Conservation (phyloP, 768 basidiomycete species). For the Kwoniella europaea region DNA sequence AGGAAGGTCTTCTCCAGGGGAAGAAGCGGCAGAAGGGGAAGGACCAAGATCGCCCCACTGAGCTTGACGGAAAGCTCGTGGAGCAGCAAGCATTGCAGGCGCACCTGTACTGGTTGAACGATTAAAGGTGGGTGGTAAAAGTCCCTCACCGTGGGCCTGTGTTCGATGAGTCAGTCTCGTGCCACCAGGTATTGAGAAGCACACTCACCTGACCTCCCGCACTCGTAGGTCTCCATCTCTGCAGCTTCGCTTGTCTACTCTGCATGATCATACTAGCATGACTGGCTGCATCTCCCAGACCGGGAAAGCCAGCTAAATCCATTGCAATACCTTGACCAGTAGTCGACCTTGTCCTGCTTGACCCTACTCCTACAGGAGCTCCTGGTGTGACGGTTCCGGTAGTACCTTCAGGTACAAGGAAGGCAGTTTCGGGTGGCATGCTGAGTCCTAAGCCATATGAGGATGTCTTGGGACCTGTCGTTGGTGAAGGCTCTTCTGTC, state of each 20-base stretch:
- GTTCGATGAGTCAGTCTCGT: slow-evolving; percentile 4
- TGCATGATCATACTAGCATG: slow-evolving; percentile 60
- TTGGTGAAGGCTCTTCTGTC: neutral
- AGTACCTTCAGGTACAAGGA: slow-evolving; percentile 4
- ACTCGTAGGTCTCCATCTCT: slow-evolving; percentile 57
- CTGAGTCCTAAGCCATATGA: slow-evolving; percentile 38
- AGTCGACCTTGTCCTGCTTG: slow-evolving; percentile 10
- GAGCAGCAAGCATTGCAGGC: slow-evolving; percentile 47
- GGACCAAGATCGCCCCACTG: slow-evolving; percentile 30
- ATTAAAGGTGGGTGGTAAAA: slow-evolving; percentile 43
- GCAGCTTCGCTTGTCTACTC: slow-evolving; percentile 60
- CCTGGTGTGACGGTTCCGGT: slow-evolving; percentile 28
- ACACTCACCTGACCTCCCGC: slow-evolving; percentile 37
- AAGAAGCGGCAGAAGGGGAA: slow-evolving; percentile 28
- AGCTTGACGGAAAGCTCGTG: slow-evolving; percentile 31
- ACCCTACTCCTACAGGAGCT: slow-evolving; percentile 8
- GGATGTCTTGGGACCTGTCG: slow-evolving; percentile 10
- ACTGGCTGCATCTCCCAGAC: slow-evolving; percentile 49
- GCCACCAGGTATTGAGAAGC: too few relatives aligned
- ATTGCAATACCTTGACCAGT: slow-evolving; percentile 35
- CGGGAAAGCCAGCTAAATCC: slow-evolving; percentile 43
- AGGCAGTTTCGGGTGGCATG: slow-evolving; percentile 26
- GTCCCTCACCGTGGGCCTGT: slow-evolving; percentile 14
- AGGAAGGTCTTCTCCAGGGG: slow-evolving; percentile 43
- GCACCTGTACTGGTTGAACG: slow-evolving; percentile 46